Evolutionary conservation across 2,329 filamentous ascomycete genomes (phyloP).

Genomic region (Diplodia seriata): DNA sequence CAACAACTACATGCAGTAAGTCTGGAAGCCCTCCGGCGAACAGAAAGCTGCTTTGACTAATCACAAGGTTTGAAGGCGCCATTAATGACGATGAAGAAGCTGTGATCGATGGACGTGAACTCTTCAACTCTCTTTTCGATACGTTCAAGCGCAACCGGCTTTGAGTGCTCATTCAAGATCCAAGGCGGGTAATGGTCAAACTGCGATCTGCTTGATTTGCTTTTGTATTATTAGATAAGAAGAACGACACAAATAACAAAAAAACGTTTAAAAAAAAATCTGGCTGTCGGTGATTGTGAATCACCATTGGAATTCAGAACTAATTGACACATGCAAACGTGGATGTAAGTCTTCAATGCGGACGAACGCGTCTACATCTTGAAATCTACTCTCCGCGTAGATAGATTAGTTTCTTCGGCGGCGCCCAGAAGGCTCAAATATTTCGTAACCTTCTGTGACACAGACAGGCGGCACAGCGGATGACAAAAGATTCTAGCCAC

Average conservation of each 20-base stretch:
- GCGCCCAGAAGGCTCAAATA: too few species aligned
- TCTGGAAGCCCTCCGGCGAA: background rate
- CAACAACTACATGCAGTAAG: slow-evolving; percentile 16
- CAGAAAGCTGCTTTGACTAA: slow-evolving; percentile 1
- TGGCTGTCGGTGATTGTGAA: background rate
- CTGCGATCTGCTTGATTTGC: background rate
- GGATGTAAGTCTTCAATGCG: too few species aligned
- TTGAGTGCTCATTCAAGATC: background rate
- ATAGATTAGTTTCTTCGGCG: too few species aligned
- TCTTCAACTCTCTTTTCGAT: background rate
- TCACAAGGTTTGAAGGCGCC: background rate
- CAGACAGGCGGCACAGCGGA: too few species aligned
- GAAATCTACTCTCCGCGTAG: too few species aligned
- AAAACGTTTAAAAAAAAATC: background rate
- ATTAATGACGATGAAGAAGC: background rate
- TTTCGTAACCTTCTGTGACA: too few species aligned
- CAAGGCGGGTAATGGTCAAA: too few species aligned
- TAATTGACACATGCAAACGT: background rate
- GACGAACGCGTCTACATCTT: too few species aligned
- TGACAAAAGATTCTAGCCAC: too few species aligned
- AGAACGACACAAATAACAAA: slow-evolving; percentile 20
- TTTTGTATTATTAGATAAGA: slow-evolving; percentile 2
- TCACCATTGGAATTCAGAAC: background rate
- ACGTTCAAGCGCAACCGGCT: slow-evolving; percentile 2
- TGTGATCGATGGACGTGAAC: background rate